Percentiles rank a stretch among this genome's conserved stretches.
These are phyloP conservation scores for Beauveria bassiana DNA, from an alignment of 2,329 filamentous ascomycete genomes.

Conservation along the genomic window DNA sequence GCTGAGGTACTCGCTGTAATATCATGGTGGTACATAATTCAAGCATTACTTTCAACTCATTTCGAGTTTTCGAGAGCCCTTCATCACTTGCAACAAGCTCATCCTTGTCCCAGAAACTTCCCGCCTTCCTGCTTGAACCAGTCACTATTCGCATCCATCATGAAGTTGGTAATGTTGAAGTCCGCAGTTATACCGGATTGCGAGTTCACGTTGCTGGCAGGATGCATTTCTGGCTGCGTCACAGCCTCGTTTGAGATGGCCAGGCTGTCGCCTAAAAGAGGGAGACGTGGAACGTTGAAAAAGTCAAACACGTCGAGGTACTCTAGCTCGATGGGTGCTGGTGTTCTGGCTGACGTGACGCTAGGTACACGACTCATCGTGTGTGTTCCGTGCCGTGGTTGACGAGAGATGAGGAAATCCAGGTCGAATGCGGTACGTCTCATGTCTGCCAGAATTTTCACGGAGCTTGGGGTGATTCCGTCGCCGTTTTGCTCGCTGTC, in stretches of 20 bases:
- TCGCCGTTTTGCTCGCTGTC: conserved; percentile 70
- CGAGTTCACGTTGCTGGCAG: conserved; percentile 21
- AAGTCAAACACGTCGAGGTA: conserved; percentile 92
- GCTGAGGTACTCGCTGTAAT: neutral
- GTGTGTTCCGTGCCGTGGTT: conserved; percentile 47
- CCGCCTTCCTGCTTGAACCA: conserved; percentile 53
- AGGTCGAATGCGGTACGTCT: conserved; percentile 82
- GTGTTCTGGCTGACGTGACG: conserved; percentile 56
- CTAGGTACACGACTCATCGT: conserved; percentile 40
- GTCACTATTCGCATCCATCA: conserved; percentile 65
- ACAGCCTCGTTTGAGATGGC: conserved; percentile 14
- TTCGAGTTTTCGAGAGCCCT: neutral
- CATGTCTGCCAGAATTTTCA: conserved; percentile 88
- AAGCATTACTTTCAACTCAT: neutral
- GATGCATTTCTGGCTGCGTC: conserved; percentile 20
- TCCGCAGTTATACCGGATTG: conserved; percentile 39
- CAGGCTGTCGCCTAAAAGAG: conserved; percentile 26
- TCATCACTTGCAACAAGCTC: neutral
- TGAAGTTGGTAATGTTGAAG: conserved; percentile 73
- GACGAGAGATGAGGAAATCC: conserved; percentile 79
- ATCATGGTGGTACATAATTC: neutral
- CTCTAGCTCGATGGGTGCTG: conserved; percentile 75
- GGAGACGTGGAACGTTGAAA: conserved; percentile 79
- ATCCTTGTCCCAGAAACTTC: conserved; percentile 15
- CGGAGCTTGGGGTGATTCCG: conserved; percentile 69